These are phyloP conservation scores for Naematelia encephala DNA, from an alignment of 768 basidiomycete species.

Conservation along the genomic window DNA sequence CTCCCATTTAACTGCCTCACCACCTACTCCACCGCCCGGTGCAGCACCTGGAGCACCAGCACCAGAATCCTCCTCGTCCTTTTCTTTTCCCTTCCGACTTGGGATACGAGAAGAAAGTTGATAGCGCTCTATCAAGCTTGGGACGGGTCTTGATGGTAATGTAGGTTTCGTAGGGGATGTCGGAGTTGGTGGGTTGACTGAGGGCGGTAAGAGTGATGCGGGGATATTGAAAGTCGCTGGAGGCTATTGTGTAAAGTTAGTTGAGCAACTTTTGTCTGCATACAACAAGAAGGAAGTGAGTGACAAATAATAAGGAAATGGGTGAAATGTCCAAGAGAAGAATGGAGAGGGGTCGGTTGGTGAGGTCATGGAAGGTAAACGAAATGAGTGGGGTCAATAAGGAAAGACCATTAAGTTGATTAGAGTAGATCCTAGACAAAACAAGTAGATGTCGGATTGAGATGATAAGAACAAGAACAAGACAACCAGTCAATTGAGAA, in stretches of 20 bases:
- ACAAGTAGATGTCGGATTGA: not conserved
- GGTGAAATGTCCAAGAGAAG: not conserved
- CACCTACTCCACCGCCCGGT: not conserved
- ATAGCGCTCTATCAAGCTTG: constrained; percentile 45
- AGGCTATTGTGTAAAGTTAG: constrained; percentile 27
- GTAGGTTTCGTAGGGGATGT: constrained; percentile 15
- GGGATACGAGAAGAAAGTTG: constrained; percentile 27
- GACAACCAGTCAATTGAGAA: too few relatives aligned
- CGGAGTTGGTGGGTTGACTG: constrained; percentile 20
- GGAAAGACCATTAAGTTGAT: too few relatives aligned
- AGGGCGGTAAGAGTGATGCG: constrained; percentile 34
- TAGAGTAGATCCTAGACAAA: too few relatives aligned
- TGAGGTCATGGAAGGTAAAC: not conserved
- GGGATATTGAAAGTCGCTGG: constrained; percentile 38
- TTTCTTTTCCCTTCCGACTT: constrained; percentile 30
- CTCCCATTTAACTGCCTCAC: constrained; percentile 35
- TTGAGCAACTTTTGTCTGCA: too few relatives aligned
- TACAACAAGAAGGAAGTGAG: not conserved
- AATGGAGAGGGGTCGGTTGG: not conserved
- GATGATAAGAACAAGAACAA: not conserved
- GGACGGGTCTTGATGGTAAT: constrained; percentile 3
- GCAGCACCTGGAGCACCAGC: too few relatives aligned
- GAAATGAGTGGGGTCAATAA: too few relatives aligned
- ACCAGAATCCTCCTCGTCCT: constrained; percentile 14
- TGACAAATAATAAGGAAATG: not conserved